Percentiles rank a stretch among this genome's conserved stretches.
These are phyloP conservation scores for Neonectria magnoliae DNA, from an alignment of 2,329 filamentous ascomycete species.

Conservation along the genomic window DNA sequence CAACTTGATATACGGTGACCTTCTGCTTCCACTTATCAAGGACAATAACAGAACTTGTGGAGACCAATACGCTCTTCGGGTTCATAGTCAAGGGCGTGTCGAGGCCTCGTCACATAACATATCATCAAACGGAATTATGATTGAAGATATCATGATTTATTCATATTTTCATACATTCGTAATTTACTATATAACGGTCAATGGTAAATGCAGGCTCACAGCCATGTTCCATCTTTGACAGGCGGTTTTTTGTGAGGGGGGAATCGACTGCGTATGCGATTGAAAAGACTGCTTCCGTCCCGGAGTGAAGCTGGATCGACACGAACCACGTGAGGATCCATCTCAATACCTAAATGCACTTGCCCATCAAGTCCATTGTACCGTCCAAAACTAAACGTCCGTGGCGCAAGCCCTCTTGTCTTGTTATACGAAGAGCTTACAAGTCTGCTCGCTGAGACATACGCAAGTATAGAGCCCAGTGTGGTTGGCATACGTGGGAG, in stretches of 20 bases:
- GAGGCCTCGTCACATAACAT: neutral
- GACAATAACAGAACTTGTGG: too few relatives aligned
- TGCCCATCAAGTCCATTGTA: conserved; percentile 59
- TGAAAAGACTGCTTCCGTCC: neutral
- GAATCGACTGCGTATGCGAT: neutral
- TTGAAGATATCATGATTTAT: neutral
- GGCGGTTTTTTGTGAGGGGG: neutral
- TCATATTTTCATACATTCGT: neutral
- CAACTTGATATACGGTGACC: neutral
- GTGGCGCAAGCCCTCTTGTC: neutral
- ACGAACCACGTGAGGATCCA: conserved; percentile 53
- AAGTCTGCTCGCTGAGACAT: conserved; percentile 58
- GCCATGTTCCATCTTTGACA: conserved; percentile 5
- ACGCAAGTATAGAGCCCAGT: conserved; percentile 58
- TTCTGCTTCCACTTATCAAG: too few relatives aligned
- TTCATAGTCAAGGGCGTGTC: too few relatives aligned
- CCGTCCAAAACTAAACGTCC: conserved; percentile 59
- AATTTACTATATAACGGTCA: neutral
- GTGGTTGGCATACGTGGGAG: conserved; percentile 63
- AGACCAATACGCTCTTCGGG: too few relatives aligned
- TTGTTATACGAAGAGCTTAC: neutral
- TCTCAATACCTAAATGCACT: conserved; percentile 62
- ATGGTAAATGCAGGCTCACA: conserved; percentile 3
- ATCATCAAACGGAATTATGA: neutral
- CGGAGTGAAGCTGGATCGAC: conserved; percentile 26